Base-by-base conservation (phyloP, 805 yeast species). In the Myxozyma melibiosi region DNA sequence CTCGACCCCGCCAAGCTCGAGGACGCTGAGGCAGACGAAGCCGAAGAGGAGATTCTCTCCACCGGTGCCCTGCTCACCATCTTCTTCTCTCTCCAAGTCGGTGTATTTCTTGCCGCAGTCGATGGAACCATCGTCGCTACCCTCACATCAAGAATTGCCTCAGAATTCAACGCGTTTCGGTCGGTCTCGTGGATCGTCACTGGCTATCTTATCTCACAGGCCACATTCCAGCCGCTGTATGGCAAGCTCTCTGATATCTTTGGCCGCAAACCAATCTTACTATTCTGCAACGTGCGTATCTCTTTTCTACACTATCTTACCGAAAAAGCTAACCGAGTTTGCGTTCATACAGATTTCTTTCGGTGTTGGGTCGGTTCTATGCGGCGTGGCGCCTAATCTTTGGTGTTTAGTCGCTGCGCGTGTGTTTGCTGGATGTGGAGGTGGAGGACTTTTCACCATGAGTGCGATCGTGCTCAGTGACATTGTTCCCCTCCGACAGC, bases 351-450 rank as follows among this genome's bases (percentile, higher is more conserved):
- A 56, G 71, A 13, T 70, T 14, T 64, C 75, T 51, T 81, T 81
- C 64, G 80, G 76, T 1, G 25, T 78, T 13, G 85, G 84, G 20
- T 80, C 83, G 65, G 64, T 76, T 13, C 53, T 80, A 25, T 79
- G 83, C 55, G 91, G 86, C 1, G n/a, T 58, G 24, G 57, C 65
- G 25, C 59, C 56, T 9, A 61, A 51, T 35, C 84, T 86, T 16
- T 58, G 55, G 59, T 42, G 24, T 1, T 56, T 66, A n/a, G 65
- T 65, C 27, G 44, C 41, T 28, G 68, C 67, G 0, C 77, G 96
- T 65, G 85, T 88, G 60, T 76, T 90, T 51, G 84, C 95, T 27
- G 97, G 97, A n/a, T 78, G 86, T 54, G 96, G 96, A 13, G 96
- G 95, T n/a, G 94, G 96, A 7, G 96, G 96, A 0, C 80, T 90